Evolutionary conservation across 345 rosid genomes (phyloP).

Genomic region (Citrus trifoliata): DNA sequence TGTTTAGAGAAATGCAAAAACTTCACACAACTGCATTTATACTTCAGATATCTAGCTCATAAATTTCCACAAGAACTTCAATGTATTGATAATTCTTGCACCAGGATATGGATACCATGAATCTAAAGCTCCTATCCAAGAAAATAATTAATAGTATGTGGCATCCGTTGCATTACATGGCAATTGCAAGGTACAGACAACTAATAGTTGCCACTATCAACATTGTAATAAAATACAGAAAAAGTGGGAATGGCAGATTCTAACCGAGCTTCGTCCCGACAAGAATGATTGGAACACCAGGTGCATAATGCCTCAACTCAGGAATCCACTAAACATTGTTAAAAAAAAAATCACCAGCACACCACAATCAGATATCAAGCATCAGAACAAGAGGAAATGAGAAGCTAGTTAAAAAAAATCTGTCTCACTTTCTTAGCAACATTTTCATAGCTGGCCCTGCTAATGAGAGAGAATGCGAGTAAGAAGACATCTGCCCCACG

Average conservation of each 20-base stretch:
- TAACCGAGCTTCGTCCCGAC: slow-evolving; percentile 87
- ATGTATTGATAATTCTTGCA: neutral
- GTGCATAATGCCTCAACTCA: slow-evolving; percentile 86
- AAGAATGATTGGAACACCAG: slow-evolving; percentile 80
- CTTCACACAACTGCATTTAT: neutral
- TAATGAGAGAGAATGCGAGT: slow-evolving; percentile 83
- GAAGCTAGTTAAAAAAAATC: neutral
- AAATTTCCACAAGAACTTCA: neutral
- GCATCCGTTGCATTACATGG: neutral
- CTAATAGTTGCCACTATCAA: neutral
- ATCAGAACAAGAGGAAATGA: neutral
- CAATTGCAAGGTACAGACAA: neutral
- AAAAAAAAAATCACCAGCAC: slow-evolving; percentile 25
- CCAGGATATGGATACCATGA: neutral
- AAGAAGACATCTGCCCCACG: slow-evolving; percentile 92
- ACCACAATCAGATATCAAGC: slow-evolving; percentile 1
- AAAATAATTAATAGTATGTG: neutral
- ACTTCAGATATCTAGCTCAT: neutral
- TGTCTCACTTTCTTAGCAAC: slow-evolving; percentile 70
- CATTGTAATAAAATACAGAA: neutral
- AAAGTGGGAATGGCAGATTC: slow-evolving; percentile 18
- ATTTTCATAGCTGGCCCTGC: slow-evolving; percentile 95
- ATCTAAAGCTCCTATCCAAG: neutral
- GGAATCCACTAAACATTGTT: slow-evolving; percentile 76
- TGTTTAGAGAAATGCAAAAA: neutral